Base-by-base conservation (phyloP, 1,284 basidiomycete genomes). In the Trichosporon inkin region DNA sequence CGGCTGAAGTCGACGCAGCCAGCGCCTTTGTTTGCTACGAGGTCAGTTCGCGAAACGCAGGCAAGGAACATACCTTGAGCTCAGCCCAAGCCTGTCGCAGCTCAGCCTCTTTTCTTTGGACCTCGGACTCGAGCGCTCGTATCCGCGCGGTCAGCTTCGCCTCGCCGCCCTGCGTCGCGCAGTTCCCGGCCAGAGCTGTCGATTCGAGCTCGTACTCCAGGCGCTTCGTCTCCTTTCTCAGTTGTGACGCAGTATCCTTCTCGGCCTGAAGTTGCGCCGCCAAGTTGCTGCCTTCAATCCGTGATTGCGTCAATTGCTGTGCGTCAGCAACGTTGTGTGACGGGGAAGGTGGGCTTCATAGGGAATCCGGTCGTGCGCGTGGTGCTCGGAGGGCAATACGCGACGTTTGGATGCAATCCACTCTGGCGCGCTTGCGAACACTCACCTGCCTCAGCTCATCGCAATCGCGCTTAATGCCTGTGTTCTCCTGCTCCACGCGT, bases 271-370 rank as follows among this genome's bases (percentile, higher is more conserved):
- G 44, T 10, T 68, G 68, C 1, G 71, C 58, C 54, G 78, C 76
- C 11, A 73, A 62, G 57, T 79, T 79, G 11, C 70, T 65, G 16
- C 72, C 58, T 37, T 71, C 68, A 24, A 78, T 56, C 8, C 70
- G 62, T 6, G 71, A 56, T 35, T 70, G 67, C 1, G 62, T 58
- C 4, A 77, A 60, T 53, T 77, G 74, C 72, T 76, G 20, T 13
- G 14, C 13, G 38, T 55, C 34, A 53, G 36, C 16, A 20, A 11
- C 19, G 24, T n/a, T 11, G 24, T 49, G 17, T 16, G 2, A 38
- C 6, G 11, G 6, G 4, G 8, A 32, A 8, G 28, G 28, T 8
- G 28, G 28, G 5, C 28, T 32, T 8, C 28, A 4, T 5, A 5
- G 28, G 28, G 28, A 32, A 8, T 32, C n/a, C n/a, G 8, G 28